Base-by-base conservation (phyloP, 1,284 basidiomycete species). In the Ustilago xerochloae region DNA sequence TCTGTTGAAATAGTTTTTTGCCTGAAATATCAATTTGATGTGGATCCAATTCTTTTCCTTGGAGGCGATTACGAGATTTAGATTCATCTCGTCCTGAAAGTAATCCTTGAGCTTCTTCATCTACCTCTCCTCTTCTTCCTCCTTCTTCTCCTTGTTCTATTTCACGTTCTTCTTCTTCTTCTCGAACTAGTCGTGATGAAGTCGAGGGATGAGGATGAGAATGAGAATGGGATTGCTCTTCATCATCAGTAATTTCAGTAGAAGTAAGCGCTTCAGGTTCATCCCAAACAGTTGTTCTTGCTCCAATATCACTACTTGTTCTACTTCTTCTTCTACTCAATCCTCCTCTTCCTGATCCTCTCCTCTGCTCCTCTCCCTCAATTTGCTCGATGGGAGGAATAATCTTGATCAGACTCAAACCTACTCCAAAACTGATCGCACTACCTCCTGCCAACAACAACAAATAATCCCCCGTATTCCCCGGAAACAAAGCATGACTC, bases 391-490 rank as follows among this genome's bases (percentile, higher is more conserved):
- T 69, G 0, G 83, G 84, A 0, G 90, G 90, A 6, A 92, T 86
- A 13, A 89, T 88, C 38, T 87, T 87, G 36, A 93, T 86, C 58
- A 90, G 84, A 64, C 91, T 86, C 58, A 90, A 84, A 64, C 91
- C 87, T 45, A 89, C 86, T 1, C 91, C 92, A 10, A 91, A 90
- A 4, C 91, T 90, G 3, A 90, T 65, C 2, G 90, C 87, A 1
- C 91, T 91, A 1, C 92, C 92, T 2, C 91, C 79, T 0, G 90
- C 88, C 10, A 93, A 88, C n/a, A 91, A 81, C 0, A 90, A 85
- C 3, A 93, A 85, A 59, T 93, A 90, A 5, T 88, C 88, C 4
- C 89, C 89, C 0, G 90, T 91, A 74, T 92, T 87, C 0, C 91
- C 92, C 0, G 90, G 89, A 70, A 89, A 93, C 28, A 90, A 76